phyloP scores from a whole-genome alignment of 495 filamentous ascomycete genomes.

The Xanthoparmelia taractica region DNA sequence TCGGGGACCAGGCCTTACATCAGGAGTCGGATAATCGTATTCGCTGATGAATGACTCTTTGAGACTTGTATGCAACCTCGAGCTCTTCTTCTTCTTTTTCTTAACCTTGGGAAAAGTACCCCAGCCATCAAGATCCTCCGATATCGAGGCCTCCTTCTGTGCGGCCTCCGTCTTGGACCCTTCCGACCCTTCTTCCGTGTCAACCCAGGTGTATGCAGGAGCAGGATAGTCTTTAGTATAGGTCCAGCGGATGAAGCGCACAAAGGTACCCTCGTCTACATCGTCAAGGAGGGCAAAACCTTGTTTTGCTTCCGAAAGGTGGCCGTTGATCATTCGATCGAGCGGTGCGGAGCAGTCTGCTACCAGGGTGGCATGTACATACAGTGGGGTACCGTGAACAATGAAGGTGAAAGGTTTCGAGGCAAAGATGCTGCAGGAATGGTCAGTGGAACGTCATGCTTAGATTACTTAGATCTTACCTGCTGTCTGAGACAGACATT shows the following conservation, averaged over 20 bases:
- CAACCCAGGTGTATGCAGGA: background rate
- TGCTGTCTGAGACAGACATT: conserved; percentile 14
- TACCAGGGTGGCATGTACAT: conserved; percentile 10
- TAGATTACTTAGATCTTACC: background rate
- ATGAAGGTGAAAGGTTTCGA: conserved; percentile 18
- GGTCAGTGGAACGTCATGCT: background rate
- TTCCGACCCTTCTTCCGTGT: background rate
- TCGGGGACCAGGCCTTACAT: background rate
- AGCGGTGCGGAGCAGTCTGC: conserved; percentile 10
- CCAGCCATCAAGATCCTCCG: conserved; percentile 1
- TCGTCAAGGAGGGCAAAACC: conserved; percentile 15
- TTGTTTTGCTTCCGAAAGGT: conserved; percentile 15
- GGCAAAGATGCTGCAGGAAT: conserved; percentile 6
- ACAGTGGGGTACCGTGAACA: conserved; percentile 12
- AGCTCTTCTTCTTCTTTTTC: background rate
- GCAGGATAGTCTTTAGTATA: conserved; percentile 10
- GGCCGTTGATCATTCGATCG: conserved; percentile 19
- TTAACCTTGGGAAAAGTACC: background rate
- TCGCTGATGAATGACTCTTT: conserved; percentile 4
- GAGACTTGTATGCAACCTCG: background rate
- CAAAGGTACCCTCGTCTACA: conserved; percentile 13
- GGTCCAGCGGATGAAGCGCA: conserved; percentile 13
- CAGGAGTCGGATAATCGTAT: background rate
- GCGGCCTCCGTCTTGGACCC: background rate
- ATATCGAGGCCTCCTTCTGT: background rate